Evolutionary conservation across 2,329 filamentous ascomycete genomes (phyloP).

Genomic region (Zasmidium angulare): DNA sequence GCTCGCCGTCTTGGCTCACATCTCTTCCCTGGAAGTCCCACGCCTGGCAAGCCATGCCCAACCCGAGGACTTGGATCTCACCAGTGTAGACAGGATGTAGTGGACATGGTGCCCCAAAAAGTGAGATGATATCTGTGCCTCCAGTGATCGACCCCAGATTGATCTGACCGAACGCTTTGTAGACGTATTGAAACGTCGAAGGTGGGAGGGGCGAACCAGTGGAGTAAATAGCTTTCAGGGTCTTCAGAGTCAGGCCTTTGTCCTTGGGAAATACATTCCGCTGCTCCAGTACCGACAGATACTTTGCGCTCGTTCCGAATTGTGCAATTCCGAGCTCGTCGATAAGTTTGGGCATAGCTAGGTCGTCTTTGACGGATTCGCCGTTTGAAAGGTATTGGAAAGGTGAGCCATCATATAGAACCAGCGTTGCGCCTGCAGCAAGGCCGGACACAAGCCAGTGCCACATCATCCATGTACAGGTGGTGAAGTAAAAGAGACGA

Average conservation of each 20-base stretch:
- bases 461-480: constrained; percentile 99
- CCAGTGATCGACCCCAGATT: constrained; percentile 93
- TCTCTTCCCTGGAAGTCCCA: constrained; percentile 57
- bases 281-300: constrained; percentile 86
- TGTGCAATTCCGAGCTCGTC: constrained; percentile 81
- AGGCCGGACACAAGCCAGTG: constrained; percentile 91
- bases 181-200: constrained; percentile 89
- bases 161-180: constrained; percentile 78
- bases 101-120: constrained; percentile 80
- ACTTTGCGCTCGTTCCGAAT: constrained; percentile 93
- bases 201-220: constrained; percentile 90
- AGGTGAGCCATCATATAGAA: constrained; percentile 90
- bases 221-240: constrained; percentile 83
- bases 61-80: constrained; percentile 51
- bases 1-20: constrained; percentile 61
- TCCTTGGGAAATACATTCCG: constrained; percentile 61
- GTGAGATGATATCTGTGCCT: constrained; percentile 92
- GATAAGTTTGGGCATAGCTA: constrained; percentile 80
- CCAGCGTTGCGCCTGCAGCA: constrained; percentile 75
- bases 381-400: constrained; percentile 60
- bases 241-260: constrained; percentile 56
- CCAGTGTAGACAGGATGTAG: constrained; percentile 51
- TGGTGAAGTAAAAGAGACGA: constrained; percentile 89
- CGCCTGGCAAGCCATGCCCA: constrained; percentile 53
- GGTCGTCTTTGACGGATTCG: constrained; percentile 62